Percentiles rank a stretch among this genome's conserved stretches.
These are phyloP conservation scores for Boletus barrowsii DNA, from an alignment of 768 basidiomycete genomes.

Conservation along the genomic window DNA sequence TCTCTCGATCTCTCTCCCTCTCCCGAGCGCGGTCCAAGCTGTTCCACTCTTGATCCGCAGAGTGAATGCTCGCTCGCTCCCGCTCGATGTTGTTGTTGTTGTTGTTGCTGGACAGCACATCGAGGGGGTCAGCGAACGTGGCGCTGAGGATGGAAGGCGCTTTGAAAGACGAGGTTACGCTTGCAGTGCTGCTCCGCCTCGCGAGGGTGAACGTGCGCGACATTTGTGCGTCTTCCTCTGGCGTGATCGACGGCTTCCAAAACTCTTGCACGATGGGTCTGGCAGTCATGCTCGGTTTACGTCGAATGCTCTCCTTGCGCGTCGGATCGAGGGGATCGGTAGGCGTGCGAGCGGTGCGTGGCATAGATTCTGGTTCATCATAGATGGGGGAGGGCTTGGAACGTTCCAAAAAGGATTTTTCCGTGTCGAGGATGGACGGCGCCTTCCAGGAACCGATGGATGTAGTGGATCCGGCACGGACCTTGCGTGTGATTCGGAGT, in stretches of 20 bases:
- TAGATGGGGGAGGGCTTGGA: slow-evolving; percentile 18
- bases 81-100: slow-evolving; percentile 17
- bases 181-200: slow-evolving; percentile 47
- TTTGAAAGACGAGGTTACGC: slow-evolving; percentile 47
- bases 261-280: slow-evolving; percentile 41
- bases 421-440: slow-evolving; percentile 24
- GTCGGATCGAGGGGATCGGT: slow-evolving; percentile 20
- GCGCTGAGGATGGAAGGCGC: slow-evolving; percentile 40
- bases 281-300: slow-evolving; percentile 34
- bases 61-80: slow-evolving; percentile 26
- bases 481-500: slow-evolving; percentile 17
- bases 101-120: slow-evolving; percentile 5
- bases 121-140: slow-evolving; percentile 31
- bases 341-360: slow-evolving; percentile 17
- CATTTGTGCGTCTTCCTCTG: slow-evolving; percentile 42
- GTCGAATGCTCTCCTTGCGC: slow-evolving; percentile 28
- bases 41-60: slow-evolving; percentile 29
- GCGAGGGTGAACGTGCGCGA: slow-evolving; percentile 43
- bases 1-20: slow-evolving; percentile 22
- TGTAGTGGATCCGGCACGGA: slow-evolving; percentile 26
- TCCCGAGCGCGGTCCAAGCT: slow-evolving; percentile 24
- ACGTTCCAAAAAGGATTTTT: slow-evolving; percentile 19
- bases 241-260: slow-evolving; percentile 48
- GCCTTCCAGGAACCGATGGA: slow-evolving; percentile 28
- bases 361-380: slow-evolving; percentile 31